Evolutionary conservation across 805 yeast genomes (phyloP), one percentile per base, ranked within the genome.

Genomic region (Ogataea pini): DNA sequence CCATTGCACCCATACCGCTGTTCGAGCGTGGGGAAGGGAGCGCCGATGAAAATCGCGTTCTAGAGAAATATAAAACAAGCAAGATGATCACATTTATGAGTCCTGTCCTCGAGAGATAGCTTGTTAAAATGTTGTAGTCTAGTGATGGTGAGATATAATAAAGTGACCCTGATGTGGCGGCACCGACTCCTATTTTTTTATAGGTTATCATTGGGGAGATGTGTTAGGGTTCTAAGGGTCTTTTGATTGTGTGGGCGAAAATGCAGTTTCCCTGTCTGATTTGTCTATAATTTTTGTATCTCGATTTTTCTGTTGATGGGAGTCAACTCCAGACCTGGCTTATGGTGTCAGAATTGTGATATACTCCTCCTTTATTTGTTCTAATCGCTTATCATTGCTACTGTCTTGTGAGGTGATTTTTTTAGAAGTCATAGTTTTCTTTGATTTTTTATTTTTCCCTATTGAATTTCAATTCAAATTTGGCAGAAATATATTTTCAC

Each of bases 81-180:
- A 56, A 27, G 2, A 53, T 37, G 24, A 43, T 17, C 28, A 56
- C 18, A 19, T 55, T 51, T 1, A 55, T 18, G 5, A 53, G 14
- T 8, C 54, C 54, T 14, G 52, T 46, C 20, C 44, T 43, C 9
- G 51, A 31, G 7, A 56, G 44, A 27, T 44, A 28, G 27, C 42
- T 39, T 17, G 49, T 41, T 22, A 51, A 17, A 16, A 36, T 37
- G 14, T 45, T 31, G n/a, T 20, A 43, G n/a, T 48, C 49, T 8
- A 51, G 29, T 16, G 48, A 42, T 12, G 57, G 57, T n/a, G 55
- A 53, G 40, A 53, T 53, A 42, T 53, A 56, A 32, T 53, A 53
- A 12, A 56, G 43, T 12, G 57, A 56, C 40, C 56, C 56, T 1
- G 59, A 53, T 20, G 57, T 53, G 42, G 50, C 55, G 10, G 57